Percentiles rank a stretch among this genome's conserved stretches.
phyloP scores from a whole-genome alignment of 2,329 filamentous ascomycete species.

The Nigrospora osmanthi region DNA sequence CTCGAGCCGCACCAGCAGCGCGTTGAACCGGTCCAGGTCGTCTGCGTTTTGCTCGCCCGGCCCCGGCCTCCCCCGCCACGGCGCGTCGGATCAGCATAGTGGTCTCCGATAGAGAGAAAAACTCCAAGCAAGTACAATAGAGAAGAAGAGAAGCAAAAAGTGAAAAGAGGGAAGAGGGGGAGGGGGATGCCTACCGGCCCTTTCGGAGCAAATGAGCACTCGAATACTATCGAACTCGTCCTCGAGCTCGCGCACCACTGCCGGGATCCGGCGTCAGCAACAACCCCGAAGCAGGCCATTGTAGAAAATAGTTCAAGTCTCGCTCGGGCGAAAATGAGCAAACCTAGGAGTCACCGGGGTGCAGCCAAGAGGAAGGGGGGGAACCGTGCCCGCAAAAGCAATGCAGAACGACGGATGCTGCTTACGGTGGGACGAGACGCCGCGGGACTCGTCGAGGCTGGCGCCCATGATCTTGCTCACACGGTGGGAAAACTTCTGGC shows the following conservation, averaged over 20 bases:
- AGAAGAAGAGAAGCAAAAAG: not conserved
- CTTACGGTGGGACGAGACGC: conserved; percentile 34
- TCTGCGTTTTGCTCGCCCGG: no score
- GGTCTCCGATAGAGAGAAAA: not conserved
- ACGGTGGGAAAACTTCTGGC: conserved; percentile 42
- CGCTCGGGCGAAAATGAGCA: no score
- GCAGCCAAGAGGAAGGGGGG: no score
- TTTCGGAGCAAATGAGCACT: conserved; percentile 34
- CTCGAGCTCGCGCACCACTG: conserved; percentile 34
- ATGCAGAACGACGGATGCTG: no score
- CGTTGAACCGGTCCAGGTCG: conserved; percentile 39
- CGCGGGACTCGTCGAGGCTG: conserved; percentile 35
- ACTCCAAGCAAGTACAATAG: no score
- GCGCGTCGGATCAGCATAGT: not conserved
- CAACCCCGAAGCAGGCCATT: no score
- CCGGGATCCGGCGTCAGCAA: no score
- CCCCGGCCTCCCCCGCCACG: not conserved
- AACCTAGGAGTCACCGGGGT: no score
- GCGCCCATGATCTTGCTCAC: conserved; percentile 39
- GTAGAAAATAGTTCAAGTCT: no score
- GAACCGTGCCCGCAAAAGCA: no score
- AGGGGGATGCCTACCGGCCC: conserved; percentile 30
- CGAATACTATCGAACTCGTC: conserved; percentile 43
- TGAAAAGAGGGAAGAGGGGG: no score
- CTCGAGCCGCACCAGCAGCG: conserved; percentile 42